Evolutionary conservation across 2,329 filamentous ascomycete genomes (phyloP).

Genomic region (Phaeophleospora eucalypticola): DNA sequence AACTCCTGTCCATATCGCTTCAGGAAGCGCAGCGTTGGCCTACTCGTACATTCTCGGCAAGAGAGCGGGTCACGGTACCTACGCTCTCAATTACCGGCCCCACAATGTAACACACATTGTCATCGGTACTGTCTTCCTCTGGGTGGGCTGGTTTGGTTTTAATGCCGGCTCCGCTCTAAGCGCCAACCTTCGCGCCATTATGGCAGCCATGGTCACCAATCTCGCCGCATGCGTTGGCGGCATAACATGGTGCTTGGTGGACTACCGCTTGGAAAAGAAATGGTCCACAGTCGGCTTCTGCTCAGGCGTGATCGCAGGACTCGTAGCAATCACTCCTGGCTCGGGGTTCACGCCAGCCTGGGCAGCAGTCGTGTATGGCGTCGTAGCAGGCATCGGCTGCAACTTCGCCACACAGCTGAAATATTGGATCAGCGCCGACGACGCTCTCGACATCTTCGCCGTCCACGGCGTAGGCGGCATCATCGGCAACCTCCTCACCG

Average conservation of each 20-base stretch:
- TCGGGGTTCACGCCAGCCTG: constrained; percentile 82
- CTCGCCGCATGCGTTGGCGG: constrained; percentile 78
- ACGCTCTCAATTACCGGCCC: constrained; percentile 84
- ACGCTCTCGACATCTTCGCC: constrained; percentile 84
- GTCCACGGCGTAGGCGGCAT: constrained; percentile 75
- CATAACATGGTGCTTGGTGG: constrained; percentile 83
- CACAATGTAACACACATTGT: constrained; percentile 93
- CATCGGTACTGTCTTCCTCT: constrained; percentile 87
- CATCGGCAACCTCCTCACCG: constrained; percentile 74
- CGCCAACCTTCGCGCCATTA: constrained; percentile 66
- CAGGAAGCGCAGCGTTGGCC: constrained; percentile 75
- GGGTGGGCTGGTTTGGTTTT: constrained; percentile 96
- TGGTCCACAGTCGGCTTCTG: constrained; percentile 94
- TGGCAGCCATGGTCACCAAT: constrained; percentile 84
- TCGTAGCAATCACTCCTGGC: constrained; percentile 84
- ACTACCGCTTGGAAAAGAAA: constrained; percentile 84
- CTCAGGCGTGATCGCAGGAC: constrained; percentile 79
- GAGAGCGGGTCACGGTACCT: constrained; percentile 75
- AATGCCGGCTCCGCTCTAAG: constrained; percentile 94
- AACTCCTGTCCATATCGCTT: constrained; percentile 87
- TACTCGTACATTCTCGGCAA: constrained; percentile 92
- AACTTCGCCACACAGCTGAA: constrained; percentile 92
- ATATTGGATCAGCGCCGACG: constrained; percentile 74
- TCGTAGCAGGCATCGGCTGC: constrained; percentile 70
- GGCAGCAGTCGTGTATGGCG: constrained; percentile 75